Conservation (phyloP, 2,329 filamentous ascomycete genomes). For the Pyrenophora teres region DNA sequence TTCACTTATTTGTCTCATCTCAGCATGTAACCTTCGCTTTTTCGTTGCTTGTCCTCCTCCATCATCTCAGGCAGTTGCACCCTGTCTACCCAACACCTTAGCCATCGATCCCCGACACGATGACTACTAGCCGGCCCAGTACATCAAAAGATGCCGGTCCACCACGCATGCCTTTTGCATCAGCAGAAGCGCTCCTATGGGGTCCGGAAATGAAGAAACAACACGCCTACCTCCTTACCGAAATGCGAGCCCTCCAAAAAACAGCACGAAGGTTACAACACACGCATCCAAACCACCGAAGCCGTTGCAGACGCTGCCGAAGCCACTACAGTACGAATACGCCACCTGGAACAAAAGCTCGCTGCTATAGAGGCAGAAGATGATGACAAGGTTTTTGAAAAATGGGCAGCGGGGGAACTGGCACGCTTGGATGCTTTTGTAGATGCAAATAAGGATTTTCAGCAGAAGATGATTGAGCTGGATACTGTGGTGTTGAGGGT, state of each 20-base stretch:
- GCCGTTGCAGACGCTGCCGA: slow-evolving; percentile 20
- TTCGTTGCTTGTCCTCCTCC: not conserved
- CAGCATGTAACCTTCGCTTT: not conserved
- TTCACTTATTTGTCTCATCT: not conserved
- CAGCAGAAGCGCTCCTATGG: slow-evolving; percentile 46
- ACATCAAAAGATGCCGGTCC: slow-evolving; percentile 10
- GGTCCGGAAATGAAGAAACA: slow-evolving; percentile 48
- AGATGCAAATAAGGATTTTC: slow-evolving; percentile 22
- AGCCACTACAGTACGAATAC: slow-evolving; percentile 16
- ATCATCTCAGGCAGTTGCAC: not conserved
- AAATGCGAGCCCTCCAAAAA: slow-evolving; percentile 45
- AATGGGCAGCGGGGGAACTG: slow-evolving; percentile 23
- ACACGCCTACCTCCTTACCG: slow-evolving; percentile 41
- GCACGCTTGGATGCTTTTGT: slow-evolving; percentile 16
- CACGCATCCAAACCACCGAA: slow-evolving; percentile 30
- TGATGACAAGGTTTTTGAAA: slow-evolving; percentile 25
- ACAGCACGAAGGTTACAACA: slow-evolving; percentile 22
- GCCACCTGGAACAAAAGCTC: slow-evolving; percentile 27
- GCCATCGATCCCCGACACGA: not conserved
- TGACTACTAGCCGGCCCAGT: slow-evolving; percentile 14
- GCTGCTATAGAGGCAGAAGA: slow-evolving; percentile 31
- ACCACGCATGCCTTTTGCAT: slow-evolving; percentile 24
- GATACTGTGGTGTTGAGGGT: slow-evolving; percentile 15
- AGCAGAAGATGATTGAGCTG: slow-evolving; percentile 25
- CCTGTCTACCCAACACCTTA: not conserved